Conservation (phyloP, 2,329 filamentous ascomycete genomes). For the Aureobasidium lini region DNA sequence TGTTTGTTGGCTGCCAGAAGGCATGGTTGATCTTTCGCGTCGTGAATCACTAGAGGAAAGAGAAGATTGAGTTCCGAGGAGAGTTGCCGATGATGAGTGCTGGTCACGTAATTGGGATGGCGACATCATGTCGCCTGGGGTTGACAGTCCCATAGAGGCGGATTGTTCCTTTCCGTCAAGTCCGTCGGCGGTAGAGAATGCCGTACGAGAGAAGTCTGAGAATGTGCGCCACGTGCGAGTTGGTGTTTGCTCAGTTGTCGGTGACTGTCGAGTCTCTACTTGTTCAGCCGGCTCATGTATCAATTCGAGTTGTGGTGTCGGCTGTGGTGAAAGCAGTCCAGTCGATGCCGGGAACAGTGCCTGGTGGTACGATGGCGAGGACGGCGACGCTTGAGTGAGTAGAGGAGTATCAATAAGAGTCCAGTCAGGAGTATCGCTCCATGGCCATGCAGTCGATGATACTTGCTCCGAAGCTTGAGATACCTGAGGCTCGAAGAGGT, state of each 20-base stretch:
- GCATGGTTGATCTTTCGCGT: neutral
- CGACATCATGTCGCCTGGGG: conserved; percentile 3
- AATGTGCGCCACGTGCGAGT: neutral
- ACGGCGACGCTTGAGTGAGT: neutral
- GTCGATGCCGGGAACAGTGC: neutral
- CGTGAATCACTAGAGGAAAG: neutral
- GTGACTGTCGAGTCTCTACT: neutral
- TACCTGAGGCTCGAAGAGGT: conserved; percentile 13
- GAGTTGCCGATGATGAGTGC: neutral
- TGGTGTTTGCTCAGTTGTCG: neutral
- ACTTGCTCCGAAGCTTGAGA: neutral
- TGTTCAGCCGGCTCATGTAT: neutral
- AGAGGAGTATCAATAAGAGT: conserved; percentile 14
- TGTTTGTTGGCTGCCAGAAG: neutral
- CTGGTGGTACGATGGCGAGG: neutral
- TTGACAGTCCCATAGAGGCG: neutral
- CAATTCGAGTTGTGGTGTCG: conserved; percentile 2
- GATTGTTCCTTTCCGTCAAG: conserved; percentile 1
- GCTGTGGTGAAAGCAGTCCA: conserved; percentile 1
- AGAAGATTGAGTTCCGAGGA: neutral
- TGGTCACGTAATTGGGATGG: neutral
- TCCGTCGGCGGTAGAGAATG: conserved; percentile 6
- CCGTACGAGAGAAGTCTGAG: conserved; percentile 5
- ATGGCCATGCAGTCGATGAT: conserved; percentile 4
- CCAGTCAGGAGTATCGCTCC: conserved; percentile 15